Conservation (phyloP, 1,284 basidiomycete genomes). For the Sanghuangporus baumii region DNA sequence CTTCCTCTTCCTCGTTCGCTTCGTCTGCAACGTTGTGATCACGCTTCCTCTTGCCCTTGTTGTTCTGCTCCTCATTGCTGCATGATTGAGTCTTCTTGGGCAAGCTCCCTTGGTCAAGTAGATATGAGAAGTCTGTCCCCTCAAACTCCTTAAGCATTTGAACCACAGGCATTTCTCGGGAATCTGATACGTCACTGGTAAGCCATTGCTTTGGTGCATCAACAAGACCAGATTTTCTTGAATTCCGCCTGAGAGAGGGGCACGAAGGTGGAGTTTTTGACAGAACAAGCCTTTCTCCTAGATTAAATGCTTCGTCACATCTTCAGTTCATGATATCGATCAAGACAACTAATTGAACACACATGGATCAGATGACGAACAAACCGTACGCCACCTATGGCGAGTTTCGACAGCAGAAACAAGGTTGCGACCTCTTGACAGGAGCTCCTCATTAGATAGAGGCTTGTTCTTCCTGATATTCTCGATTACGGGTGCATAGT, state of each 20-base stretch:
- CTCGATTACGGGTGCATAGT: background rate
- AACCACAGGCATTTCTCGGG: constrained; percentile 30
- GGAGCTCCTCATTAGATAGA: constrained; percentile 5
- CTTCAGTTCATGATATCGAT: background rate
- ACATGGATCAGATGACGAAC: background rate
- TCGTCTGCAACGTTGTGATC: constrained; percentile 24
- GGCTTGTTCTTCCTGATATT: background rate
- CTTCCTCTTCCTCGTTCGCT: constrained; percentile 18
- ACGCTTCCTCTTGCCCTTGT: constrained; percentile 16
- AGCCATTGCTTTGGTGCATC: constrained; percentile 32
- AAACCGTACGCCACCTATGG: constrained; percentile 4
- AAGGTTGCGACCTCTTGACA: constrained; percentile 3
- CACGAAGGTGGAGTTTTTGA: background rate
- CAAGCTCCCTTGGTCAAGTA: constrained; percentile 1
- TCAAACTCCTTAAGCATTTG: constrained; percentile 39
- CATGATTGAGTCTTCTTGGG: constrained; percentile 7
- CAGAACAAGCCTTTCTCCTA: background rate
- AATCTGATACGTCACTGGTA: constrained; percentile 22
- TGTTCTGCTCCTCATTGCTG: constrained; percentile 20
- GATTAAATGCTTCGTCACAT: background rate
- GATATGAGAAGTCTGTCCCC: constrained; percentile 25
- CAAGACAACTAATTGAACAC: background rate
- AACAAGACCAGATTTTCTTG: background rate
- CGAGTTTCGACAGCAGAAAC: background rate
- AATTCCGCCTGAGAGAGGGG: background rate